phyloP scores from a whole-genome alignment of 768 basidiomycete species.

The Clathrus columnatus region DNA sequence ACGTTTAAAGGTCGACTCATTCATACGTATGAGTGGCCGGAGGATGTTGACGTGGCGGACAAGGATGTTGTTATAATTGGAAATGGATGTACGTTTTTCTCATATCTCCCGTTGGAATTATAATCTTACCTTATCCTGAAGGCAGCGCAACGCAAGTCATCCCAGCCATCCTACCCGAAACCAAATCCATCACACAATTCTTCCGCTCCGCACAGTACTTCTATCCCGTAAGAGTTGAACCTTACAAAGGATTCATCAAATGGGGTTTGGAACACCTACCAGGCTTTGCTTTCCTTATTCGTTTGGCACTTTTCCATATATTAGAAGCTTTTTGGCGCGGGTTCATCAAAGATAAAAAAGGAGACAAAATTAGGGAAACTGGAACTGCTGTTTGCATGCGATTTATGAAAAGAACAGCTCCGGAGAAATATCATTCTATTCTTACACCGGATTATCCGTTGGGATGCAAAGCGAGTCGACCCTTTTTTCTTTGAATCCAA shows the following conservation, averaged over 20 bases:
- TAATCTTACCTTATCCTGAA: background rate
- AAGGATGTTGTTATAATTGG: slow-evolving; percentile 20
- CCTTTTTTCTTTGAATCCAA: too few relatives aligned
- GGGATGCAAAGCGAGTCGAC: slow-evolving; percentile 15
- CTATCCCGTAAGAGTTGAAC: slow-evolving; percentile 1
- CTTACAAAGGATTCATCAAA: background rate
- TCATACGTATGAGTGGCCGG: slow-evolving; percentile 17
- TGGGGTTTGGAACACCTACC: slow-evolving; percentile 12
- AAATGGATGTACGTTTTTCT: slow-evolving; percentile 16
- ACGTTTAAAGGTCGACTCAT: slow-evolving; percentile 16
- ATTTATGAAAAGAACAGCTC: slow-evolving; percentile 13
- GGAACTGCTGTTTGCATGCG: slow-evolving; percentile 5
- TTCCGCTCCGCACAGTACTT: slow-evolving; percentile 16
- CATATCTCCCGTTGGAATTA: background rate
- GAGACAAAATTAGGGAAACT: background rate
- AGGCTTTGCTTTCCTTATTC: background rate
- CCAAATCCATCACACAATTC: slow-evolving; percentile 15
- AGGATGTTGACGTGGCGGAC: slow-evolving; percentile 12
- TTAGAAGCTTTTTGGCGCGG: background rate
- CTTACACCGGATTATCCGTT: slow-evolving; percentile 17
- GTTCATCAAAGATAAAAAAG: background rate
- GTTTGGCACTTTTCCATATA: background rate
- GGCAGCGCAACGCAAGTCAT: slow-evolving; percentile 16
- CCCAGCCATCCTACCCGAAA: slow-evolving; percentile 13
- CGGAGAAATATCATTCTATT: slow-evolving; percentile 16